These are phyloP conservation scores for Sporothrix phasma DNA, from an alignment of 2,329 filamentous ascomycete species.

Conservation along the genomic window DNA sequence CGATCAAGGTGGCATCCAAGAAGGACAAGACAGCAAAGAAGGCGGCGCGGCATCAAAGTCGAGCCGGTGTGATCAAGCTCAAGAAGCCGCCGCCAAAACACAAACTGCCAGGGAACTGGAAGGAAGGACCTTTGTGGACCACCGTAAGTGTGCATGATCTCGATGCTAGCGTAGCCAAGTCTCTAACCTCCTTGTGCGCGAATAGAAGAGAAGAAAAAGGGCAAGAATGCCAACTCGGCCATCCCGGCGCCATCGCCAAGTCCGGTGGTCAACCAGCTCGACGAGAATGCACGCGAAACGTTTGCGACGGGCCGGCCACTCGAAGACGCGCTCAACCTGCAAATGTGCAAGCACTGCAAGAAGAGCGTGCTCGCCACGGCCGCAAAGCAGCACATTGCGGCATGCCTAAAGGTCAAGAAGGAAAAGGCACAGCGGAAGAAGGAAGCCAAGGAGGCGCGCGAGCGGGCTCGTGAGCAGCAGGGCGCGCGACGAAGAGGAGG, in stretches of 20 bases:
- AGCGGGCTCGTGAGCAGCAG: slow-evolving; percentile 52
- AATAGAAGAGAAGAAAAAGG: slow-evolving; percentile 41
- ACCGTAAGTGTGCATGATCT: slow-evolving; percentile 43
- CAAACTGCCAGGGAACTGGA: slow-evolving; percentile 61
- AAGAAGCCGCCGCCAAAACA: slow-evolving; percentile 55
- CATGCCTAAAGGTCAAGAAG: slow-evolving; percentile 76
- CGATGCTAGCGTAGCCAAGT: too few species aligned
- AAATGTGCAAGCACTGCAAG: slow-evolving; percentile 90
- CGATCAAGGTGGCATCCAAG: slow-evolving; percentile 54
- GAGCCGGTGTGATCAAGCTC: slow-evolving; percentile 47
- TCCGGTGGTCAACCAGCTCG: slow-evolving; percentile 56
- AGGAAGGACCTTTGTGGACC: slow-evolving; percentile 53
- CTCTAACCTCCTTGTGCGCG: too few species aligned
- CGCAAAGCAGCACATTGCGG: slow-evolving; percentile 69
- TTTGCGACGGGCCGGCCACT: slow-evolving; percentile 76
- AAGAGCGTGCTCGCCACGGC: slow-evolving; percentile 70
- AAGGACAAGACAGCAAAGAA: slow-evolving; percentile 31
- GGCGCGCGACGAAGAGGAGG: slow-evolving; percentile 49
- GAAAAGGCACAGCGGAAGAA: slow-evolving; percentile 71
- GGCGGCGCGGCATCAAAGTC: slow-evolving; percentile 20
- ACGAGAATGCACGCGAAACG: slow-evolving; percentile 64
- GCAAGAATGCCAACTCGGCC: slow-evolving; percentile 32
- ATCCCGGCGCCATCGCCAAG: slow-evolving; percentile 39
- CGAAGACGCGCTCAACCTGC: slow-evolving; percentile 67
- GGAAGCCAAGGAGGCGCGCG: slow-evolving; percentile 60